Evolutionary conservation across 1,284 basidiomycete species (phyloP).

Genomic region (Ganoderma sinense): DNA sequence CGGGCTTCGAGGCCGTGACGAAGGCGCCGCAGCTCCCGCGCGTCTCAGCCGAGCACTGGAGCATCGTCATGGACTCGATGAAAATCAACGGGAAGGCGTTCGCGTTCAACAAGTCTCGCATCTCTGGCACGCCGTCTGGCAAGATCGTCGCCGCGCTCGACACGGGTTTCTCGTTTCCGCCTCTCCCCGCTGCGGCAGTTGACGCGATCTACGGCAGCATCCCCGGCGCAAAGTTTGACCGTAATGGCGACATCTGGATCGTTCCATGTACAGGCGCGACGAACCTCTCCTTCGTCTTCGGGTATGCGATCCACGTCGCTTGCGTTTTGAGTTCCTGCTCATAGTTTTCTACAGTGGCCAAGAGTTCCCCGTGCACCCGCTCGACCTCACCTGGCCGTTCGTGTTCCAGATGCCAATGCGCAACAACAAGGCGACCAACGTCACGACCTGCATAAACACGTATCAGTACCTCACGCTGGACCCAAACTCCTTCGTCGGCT

Average conservation of each 20-base stretch:
- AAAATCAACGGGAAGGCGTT: constrained; percentile 38
- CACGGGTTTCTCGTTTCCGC: constrained; percentile 41
- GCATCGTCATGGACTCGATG: constrained; percentile 39
- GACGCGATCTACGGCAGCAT: constrained; percentile 37
- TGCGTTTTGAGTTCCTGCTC: background rate
- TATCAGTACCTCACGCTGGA: constrained; percentile 25
- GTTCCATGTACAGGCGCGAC: constrained; percentile 37
- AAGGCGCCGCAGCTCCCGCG: constrained; percentile 42
- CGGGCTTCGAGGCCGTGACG: constrained; percentile 32
- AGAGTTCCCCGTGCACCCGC: constrained; percentile 33
- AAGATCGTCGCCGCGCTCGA: constrained; percentile 40
- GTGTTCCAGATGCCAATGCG: background rate
- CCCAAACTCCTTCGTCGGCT: constrained; percentile 33
- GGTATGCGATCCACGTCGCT: constrained; percentile 22
- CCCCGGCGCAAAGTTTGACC: too few species aligned
- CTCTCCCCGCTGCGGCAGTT: constrained; percentile 36
- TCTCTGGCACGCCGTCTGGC: constrained; percentile 34
- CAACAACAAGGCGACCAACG: constrained; percentile 9
- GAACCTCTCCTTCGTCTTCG: constrained; percentile 37
- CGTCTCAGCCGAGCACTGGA: constrained; percentile 54
- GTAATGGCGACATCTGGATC: constrained; percentile 33
- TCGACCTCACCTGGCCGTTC: constrained; percentile 32
- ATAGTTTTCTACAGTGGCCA: constrained; percentile 10
- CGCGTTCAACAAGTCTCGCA: constrained; percentile 37
- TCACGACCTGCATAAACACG: constrained; percentile 11